Percentiles rank a stretch among this genome's conserved stretches.
phyloP scores from a whole-genome alignment of 176 grass and related monocot species.

The Canna indica region DNA sequence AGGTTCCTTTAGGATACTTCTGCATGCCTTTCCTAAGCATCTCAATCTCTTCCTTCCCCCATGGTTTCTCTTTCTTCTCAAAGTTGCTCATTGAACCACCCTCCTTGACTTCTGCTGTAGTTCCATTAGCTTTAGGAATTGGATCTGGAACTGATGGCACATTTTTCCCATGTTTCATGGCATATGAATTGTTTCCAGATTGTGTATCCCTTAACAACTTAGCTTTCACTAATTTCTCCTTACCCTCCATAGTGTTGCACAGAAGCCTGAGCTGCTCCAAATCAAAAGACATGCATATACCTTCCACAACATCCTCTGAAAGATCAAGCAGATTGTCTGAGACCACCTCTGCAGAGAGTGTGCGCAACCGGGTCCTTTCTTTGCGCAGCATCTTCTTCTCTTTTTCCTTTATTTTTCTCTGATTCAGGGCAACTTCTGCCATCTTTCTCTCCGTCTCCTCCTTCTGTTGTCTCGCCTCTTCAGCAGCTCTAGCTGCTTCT shows the following conservation, averaged over 20 bases:
- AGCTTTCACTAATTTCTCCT: slow-evolving; percentile 45
- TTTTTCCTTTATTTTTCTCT: slow-evolving; percentile 89
- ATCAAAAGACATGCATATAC: slow-evolving; percentile 56
- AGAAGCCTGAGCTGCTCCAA: slow-evolving; percentile 55
- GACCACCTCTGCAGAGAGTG: slow-evolving; percentile 33
- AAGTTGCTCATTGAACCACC: slow-evolving; percentile 28
- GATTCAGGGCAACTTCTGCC: slow-evolving; percentile 55
- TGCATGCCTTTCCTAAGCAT: slow-evolving; percentile 91
- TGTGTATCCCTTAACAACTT: slow-evolving; percentile 42
- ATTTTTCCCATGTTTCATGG: slow-evolving; percentile 30
- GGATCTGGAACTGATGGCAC: slow-evolving; percentile 20
- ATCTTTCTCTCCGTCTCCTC: slow-evolving; percentile 67
- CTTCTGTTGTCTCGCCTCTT: slow-evolving; percentile 68
- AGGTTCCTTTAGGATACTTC: slow-evolving; percentile 91
- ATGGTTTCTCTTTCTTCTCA: slow-evolving; percentile 82
- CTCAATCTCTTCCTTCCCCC: slow-evolving; percentile 90
- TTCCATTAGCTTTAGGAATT: slow-evolving; percentile 21
- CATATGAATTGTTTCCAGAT: slow-evolving; percentile 29
- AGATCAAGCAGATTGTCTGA: slow-evolving; percentile 32
- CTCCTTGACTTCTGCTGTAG: slow-evolving; percentile 12
- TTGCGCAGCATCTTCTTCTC: slow-evolving; percentile 92
- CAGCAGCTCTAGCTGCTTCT: slow-evolving; percentile 55
- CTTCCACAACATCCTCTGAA: slow-evolving; percentile 64
- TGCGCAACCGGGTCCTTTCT: slow-evolving; percentile 68
- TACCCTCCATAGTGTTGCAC: slow-evolving; percentile 53